Conservation (phyloP, 2,329 filamentous ascomycete species). For the Nothopassalora personata region DNA sequence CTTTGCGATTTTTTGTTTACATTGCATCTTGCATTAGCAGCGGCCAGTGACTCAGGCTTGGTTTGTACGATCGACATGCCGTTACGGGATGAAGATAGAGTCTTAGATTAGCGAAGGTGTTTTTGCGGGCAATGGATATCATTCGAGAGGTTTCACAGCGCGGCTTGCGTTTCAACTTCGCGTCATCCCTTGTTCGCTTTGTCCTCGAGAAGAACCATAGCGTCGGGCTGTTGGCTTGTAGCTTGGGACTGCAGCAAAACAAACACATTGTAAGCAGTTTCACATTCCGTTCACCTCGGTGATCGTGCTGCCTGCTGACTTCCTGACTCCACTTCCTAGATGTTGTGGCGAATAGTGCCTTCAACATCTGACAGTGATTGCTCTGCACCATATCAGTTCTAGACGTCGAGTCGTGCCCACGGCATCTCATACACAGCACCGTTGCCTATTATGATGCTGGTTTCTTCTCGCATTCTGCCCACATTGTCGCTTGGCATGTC, state of each 20-base stretch:
- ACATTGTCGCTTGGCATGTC: too few relatives aligned
- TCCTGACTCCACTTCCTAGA: too few relatives aligned
- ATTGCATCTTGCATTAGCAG: slow-evolving; percentile 17
- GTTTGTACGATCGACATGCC: slow-evolving; percentile 18
- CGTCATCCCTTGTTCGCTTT: slow-evolving; percentile 7
- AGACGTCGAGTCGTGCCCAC: too few relatives aligned
- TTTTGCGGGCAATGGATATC: slow-evolving; percentile 1
- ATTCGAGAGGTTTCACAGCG: background rate
- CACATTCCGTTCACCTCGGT: too few relatives aligned
- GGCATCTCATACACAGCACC: too few relatives aligned
- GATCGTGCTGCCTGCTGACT: too few relatives aligned
- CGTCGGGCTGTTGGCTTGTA: slow-evolving; percentile 6
- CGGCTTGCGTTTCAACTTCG: background rate
- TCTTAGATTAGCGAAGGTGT: slow-evolving; percentile 20
- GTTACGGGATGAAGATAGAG: slow-evolving; percentile 17
- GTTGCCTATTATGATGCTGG: too few relatives aligned
- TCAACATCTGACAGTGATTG: too few relatives aligned
- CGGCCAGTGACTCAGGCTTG: slow-evolving; percentile 7
- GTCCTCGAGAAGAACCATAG: slow-evolving; percentile 13
- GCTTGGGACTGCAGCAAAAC: slow-evolving; percentile 15
- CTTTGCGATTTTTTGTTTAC: slow-evolving; percentile 10
- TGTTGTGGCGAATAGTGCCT: too few relatives aligned
- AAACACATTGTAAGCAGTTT: slow-evolving; percentile 23
- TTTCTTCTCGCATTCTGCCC: too few relatives aligned
- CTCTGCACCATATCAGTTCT: too few relatives aligned